phyloP scores from a whole-genome alignment of 257 asterid species.

The Przewalskia tangutica region DNA sequence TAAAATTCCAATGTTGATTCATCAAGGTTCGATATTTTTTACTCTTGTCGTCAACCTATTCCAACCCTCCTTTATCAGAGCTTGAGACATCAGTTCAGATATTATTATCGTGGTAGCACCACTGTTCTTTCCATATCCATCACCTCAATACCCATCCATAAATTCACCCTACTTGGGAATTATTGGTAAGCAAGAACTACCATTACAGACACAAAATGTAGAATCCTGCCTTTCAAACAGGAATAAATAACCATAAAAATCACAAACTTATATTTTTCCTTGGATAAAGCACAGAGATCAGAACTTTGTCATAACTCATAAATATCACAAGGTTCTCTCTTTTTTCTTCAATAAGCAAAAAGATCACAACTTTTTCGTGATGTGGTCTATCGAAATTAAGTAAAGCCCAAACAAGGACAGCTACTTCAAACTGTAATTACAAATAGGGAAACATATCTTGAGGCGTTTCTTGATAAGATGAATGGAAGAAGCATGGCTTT shows the following conservation, averaged over 20 bases:
- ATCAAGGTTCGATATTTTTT: no score
- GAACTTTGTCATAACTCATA: not conserved
- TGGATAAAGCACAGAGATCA: no score
- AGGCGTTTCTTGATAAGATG: conserved; percentile 84
- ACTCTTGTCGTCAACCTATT: not conserved
- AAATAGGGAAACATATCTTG: conserved; percentile 23
- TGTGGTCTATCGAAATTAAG: not conserved
- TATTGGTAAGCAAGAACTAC: not conserved
- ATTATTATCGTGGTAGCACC: no score
- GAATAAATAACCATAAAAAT: not conserved
- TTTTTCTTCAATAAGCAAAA: not conserved
- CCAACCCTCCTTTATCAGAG: not conserved
- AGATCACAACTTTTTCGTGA: not conserved
- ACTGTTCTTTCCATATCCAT: not conserved
- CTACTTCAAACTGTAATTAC: not conserved
- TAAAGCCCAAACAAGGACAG: not conserved
- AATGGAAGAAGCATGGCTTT: conserved; percentile 77
- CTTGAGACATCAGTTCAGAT: no score
- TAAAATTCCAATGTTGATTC: not conserved
- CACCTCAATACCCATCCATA: not conserved
- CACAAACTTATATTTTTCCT: no score
- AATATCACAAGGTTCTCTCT: not conserved
- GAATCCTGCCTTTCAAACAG: not conserved
- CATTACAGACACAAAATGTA: no score
- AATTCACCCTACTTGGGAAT: not conserved